Conservation (phyloP, 352 stramenopile genomes). For the Aphanomyces invadans region DNA sequence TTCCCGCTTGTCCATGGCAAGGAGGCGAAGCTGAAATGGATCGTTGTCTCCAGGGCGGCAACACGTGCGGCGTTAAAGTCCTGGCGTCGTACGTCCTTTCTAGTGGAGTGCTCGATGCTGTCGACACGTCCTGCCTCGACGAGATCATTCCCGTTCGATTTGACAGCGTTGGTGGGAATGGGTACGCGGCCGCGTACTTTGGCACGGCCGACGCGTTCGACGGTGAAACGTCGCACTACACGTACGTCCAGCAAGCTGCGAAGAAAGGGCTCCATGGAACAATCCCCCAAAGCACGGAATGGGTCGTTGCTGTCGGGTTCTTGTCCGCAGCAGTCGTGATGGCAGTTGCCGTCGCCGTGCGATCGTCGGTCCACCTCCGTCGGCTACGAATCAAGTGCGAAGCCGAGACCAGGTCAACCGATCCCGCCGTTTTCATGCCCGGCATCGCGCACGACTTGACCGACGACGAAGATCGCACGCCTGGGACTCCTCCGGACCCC, state of each 20-base stretch:
- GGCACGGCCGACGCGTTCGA: constrained; percentile 14
- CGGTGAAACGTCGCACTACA: not conserved
- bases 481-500: not conserved
- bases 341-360: not conserved
- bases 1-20: too few relatives aligned
- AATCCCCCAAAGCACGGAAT: not conserved
- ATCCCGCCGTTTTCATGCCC: not conserved
- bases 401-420: not conserved
- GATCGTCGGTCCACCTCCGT: not conserved
- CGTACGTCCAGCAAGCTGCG: not conserved
- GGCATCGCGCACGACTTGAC: not conserved
- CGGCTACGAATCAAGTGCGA: not conserved
- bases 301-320: not conserved
- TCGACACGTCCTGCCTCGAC: constrained; percentile 48
- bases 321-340: not conserved
- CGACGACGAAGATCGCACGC: not conserved
- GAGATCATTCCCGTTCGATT: constrained; percentile 14
- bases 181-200: constrained; percentile 12
- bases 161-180: not conserved
- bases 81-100: constrained; percentile 50
- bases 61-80: constrained; percentile 40
- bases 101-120: constrained; percentile 36
- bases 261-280: not conserved
- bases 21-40: too few relatives aligned
- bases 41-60: too few relatives aligned